Conservation (phyloP, 2,329 filamentous ascomycete species). For the Ambrosiella xylebori region DNA sequence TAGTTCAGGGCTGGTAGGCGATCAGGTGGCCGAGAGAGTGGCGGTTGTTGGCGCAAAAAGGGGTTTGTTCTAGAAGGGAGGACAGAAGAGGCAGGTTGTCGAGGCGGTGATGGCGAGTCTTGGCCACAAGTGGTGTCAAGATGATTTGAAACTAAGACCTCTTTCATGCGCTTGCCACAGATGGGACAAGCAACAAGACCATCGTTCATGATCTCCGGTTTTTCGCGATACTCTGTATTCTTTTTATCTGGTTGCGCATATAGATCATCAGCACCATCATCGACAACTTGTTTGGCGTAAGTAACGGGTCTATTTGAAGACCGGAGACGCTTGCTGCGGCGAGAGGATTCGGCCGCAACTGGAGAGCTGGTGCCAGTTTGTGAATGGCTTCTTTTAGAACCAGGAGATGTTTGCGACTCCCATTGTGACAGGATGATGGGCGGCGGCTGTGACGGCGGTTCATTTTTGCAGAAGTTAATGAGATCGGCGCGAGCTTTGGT, state of each 20-base stretch:
- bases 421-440: slow-evolving; percentile 52
- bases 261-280: neutral
- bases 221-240: slow-evolving; percentile 20
- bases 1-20: slow-evolving; percentile 72
- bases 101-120: slow-evolving; percentile 18
- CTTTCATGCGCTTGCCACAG: slow-evolving; percentile 65
- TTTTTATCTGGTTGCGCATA: neutral
- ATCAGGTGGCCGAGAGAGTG: slow-evolving; percentile 26
- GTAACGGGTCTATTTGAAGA: slow-evolving; percentile 24
- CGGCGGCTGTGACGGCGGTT: slow-evolving; percentile 48
- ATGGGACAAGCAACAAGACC: slow-evolving; percentile 72
- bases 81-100: slow-evolving; percentile 1
- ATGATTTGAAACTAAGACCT: slow-evolving; percentile 60
- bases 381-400: neutral
- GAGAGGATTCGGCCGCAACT: slow-evolving; percentile 18
- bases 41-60: slow-evolving; percentile 16
- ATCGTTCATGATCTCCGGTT: slow-evolving; percentile 33
- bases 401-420: slow-evolving; percentile 18
- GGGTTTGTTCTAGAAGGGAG: slow-evolving; percentile 4
- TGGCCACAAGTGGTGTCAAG: slow-evolving; percentile 44
- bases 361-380: neutral
- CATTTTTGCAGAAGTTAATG: slow-evolving; percentile 42
- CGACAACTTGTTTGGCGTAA: neutral
- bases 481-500: slow-evolving; percentile 43
- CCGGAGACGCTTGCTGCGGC: slow-evolving; percentile 31